phyloP scores from a whole-genome alignment of 148 eudicot genomes.

The Gaultheria prostrata region DNA sequence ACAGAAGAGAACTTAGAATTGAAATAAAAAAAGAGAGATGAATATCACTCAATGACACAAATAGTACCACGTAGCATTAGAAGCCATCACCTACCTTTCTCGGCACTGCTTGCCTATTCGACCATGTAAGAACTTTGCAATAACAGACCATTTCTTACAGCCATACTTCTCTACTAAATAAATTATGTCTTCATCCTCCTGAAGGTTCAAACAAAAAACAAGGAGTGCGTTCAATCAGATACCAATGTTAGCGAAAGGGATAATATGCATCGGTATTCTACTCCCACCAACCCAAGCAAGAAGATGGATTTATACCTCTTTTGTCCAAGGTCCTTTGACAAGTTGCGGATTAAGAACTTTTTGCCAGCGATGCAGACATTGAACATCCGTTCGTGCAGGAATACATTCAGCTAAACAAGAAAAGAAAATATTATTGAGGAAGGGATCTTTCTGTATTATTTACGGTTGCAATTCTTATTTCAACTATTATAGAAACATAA shows the following conservation, averaged over 20 bases:
- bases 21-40: background rate
- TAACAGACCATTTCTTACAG: constrained; percentile 64
- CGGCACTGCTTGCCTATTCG: constrained; percentile 97
- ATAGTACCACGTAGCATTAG: background rate
- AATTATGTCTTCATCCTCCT: constrained; percentile 78
- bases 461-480: background rate
- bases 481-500: background rate
- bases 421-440: background rate
- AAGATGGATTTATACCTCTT: constrained; percentile 47
- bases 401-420: constrained; percentile 59
- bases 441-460: background rate
- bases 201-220: constrained; percentile 17
- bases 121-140: constrained; percentile 76
- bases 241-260: background rate
- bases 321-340: constrained; percentile 83
- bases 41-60: background rate
- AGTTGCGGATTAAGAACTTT: constrained; percentile 85
- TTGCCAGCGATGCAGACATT: constrained; percentile 93
- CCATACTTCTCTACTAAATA: constrained; percentile 71
- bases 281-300: constrained; percentile 1
- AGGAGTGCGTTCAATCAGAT: background rate
- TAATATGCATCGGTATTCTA: background rate
- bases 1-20: background rate
- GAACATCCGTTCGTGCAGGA: constrained; percentile 76
- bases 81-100: constrained; percentile 55